These are phyloP conservation scores for Chaetomidium leptoderma DNA, from an alignment of 495 filamentous ascomycete species.

Conservation along the genomic window DNA sequence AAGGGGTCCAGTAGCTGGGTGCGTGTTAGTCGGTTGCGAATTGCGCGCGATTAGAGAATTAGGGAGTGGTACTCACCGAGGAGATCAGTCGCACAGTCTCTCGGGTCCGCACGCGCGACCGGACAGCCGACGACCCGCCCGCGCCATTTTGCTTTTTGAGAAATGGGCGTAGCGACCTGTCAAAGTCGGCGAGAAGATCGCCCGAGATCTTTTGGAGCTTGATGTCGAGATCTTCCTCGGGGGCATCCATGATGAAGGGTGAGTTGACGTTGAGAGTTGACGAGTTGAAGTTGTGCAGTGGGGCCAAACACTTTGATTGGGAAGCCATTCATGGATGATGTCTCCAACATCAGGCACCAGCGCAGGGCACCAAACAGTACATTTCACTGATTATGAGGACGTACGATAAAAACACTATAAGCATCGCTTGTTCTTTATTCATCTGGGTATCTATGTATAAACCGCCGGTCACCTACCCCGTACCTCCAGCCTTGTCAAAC, in stretches of 20 bases:
- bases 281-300: conserved; percentile 7
- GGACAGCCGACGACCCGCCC: conserved; percentile 23
- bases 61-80: conserved; percentile 34
- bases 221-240: conserved; percentile 59
- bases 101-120: conserved; percentile 40
- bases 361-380: no score
- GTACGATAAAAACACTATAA: no score
- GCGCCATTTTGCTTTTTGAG: conserved; percentile 40
- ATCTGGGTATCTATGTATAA: not conserved
- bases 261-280: conserved; percentile 3
- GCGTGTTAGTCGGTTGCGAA: conserved; percentile 26
- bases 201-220: conserved; percentile 67
- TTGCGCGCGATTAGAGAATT: not conserved
- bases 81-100: conserved; percentile 44
- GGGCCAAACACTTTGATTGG: not conserved
- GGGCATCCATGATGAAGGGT: conserved; percentile 45
- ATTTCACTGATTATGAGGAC: no score
- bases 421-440: not conserved
- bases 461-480: not conserved
- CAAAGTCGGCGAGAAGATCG: conserved; percentile 63
- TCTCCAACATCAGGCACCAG: conserved; percentile 4
- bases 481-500: not conserved
- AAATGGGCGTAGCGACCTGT: conserved; percentile 51
- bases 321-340: not conserved
- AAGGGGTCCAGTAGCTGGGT: conserved; percentile 74